Conservation (phyloP, 2,329 filamentous ascomycete genomes). For the Colletotrichum sp. region DNA sequence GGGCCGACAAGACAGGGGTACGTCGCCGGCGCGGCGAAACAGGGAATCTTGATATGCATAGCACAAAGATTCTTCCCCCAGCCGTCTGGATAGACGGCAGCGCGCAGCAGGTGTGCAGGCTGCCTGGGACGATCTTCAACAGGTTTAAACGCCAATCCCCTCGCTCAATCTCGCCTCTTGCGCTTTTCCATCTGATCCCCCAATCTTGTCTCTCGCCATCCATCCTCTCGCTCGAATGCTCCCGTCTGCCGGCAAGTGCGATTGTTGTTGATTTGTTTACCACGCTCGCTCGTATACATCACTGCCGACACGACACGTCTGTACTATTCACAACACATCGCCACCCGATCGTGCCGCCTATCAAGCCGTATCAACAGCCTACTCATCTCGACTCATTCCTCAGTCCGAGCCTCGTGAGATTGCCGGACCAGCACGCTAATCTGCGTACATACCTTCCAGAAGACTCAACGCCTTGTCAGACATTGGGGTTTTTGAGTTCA, state of each 20-base stretch:
- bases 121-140: slow-evolving; percentile 19
- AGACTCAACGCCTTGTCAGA: background rate
- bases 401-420: slow-evolving; percentile 3
- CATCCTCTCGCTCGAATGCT: background rate
- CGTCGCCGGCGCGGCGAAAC: slow-evolving; percentile 17
- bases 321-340: background rate
- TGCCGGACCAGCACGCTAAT: background rate
- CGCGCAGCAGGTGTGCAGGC: background rate
- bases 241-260: background rate
- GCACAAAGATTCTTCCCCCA: slow-evolving; percentile 20
- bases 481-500: background rate
- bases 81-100: background rate
- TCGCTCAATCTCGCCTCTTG: background rate
- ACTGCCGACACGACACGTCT: background rate
- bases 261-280: slow-evolving; percentile 2
- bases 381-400: slow-evolving; percentile 17
- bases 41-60: slow-evolving; percentile 18
- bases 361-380: background rate
- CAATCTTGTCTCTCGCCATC: slow-evolving; percentile 12
- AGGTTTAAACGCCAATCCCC: slow-evolving; percentile 22
- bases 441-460: slow-evolving; percentile 10
- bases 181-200: background rate
- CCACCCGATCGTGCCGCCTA: background rate
- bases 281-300: background rate
- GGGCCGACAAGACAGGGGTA: slow-evolving; percentile 14